These are phyloP conservation scores for Beauveria rudraprayagi DNA, from an alignment of 2,329 filamentous ascomycete genomes.

Conservation along the genomic window DNA sequence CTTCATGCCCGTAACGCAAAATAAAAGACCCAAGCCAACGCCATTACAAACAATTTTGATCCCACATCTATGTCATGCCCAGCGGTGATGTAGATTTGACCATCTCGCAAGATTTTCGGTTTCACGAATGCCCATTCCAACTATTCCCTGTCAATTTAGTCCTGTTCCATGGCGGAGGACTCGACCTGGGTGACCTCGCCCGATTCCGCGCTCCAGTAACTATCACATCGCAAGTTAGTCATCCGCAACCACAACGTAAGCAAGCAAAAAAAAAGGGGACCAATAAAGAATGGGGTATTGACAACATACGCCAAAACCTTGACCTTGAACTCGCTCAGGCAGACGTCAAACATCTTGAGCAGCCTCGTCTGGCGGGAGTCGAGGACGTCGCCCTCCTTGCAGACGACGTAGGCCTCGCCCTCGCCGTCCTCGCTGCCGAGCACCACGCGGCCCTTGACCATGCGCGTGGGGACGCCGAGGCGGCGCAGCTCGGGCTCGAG, in stretches of 20 bases:
- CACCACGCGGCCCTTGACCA: conserved; percentile 82
- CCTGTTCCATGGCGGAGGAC: conserved; percentile 28
- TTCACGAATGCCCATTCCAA: conserved; percentile 2
- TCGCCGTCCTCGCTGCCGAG: conserved; percentile 51
- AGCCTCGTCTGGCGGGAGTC: conserved; percentile 89
- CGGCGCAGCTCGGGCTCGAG: conserved; percentile 86
- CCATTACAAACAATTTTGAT: conserved; percentile 6
- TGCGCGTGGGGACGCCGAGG: conserved; percentile 79
- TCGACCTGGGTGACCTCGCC: conserved; percentile 51
- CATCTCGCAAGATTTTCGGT: neutral
- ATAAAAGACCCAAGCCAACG: conserved; percentile 9
- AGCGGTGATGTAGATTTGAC: neutral
- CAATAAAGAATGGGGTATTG: neutral
- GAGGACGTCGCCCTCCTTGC: conserved; percentile 73
- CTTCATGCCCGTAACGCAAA: neutral
- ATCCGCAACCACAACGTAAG: neutral
- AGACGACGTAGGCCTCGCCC: conserved; percentile 62
- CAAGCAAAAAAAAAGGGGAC: neutral
- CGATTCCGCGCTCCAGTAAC: conserved; percentile 55
- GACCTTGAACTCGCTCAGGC: conserved; percentile 84
- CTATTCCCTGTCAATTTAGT: neutral
- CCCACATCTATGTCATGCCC: conserved; percentile 8
- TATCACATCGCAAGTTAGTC: conserved; percentile 20
- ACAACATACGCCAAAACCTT: conserved; percentile 60
- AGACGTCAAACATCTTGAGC: conserved; percentile 87